These are phyloP conservation scores for Suhomyces sp. DNA, from an alignment of 805 yeast species.

Conservation along the genomic window DNA sequence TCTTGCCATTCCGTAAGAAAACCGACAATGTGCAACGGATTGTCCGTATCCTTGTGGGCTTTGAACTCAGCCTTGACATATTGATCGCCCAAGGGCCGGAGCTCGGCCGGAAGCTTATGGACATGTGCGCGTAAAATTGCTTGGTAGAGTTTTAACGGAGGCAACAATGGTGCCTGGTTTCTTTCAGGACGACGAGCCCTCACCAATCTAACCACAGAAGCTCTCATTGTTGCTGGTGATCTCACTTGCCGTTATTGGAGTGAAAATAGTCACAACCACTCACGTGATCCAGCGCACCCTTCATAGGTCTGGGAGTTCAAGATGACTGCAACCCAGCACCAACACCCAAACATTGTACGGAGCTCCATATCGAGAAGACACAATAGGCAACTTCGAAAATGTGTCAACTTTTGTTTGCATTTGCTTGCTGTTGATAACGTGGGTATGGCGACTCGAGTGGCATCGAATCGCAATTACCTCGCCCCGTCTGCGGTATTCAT, in stretches of 20 bases:
- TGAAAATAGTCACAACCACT: not conserved
- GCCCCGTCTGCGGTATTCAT: not conserved
- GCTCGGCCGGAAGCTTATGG: constrained; percentile 59
- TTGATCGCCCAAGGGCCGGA: constrained; percentile 79
- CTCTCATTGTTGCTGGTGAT: constrained; percentile 29
- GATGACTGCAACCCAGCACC: not conserved
- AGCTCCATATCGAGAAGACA: not conserved
- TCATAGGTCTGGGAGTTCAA: too few species aligned
- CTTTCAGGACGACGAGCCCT: constrained; percentile 43
- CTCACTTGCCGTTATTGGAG: not conserved
- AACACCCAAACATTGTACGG: not conserved
- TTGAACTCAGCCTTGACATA: constrained; percentile 89
- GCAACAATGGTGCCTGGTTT: constrained; percentile 52
- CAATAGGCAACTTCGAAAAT: not conserved
- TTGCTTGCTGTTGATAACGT: not conserved
- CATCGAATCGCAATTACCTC: not conserved
- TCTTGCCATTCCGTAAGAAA: constrained; percentile 95
- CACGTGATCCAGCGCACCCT: not conserved
- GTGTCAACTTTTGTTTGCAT: not conserved
- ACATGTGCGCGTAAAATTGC: constrained; percentile 79
- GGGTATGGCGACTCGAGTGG: not conserved
- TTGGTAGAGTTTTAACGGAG: constrained; percentile 78
- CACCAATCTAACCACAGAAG: constrained; percentile 32
- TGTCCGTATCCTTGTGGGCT: constrained; percentile 75
- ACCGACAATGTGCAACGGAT: constrained; percentile 92